phyloP scores from a whole-genome alignment of 441 rosid species.

The Pelargonium citronellum region DNA sequence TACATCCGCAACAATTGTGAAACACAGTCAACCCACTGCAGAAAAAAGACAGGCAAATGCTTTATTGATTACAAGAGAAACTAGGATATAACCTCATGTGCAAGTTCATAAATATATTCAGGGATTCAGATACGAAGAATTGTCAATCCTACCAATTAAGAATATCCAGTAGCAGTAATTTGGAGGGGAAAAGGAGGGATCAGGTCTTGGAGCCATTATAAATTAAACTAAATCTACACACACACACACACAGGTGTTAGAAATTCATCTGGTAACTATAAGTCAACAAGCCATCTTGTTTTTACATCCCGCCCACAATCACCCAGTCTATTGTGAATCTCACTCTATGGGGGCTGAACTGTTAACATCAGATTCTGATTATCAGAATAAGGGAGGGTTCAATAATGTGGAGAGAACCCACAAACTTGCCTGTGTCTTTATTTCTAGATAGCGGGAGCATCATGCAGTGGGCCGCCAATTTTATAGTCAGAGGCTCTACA shows the following conservation, averaged over 20 bases:
- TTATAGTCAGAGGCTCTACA: background rate
- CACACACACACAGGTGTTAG: no score
- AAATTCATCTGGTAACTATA: no score
- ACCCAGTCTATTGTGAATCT: no score
- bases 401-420: background rate
- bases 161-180: background rate
- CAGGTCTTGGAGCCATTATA: background rate
- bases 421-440: background rate
- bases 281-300: no score
- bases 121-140: background rate
- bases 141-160: background rate
- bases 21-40: constrained; percentile 99
- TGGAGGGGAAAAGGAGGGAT: background rate
- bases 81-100: background rate
- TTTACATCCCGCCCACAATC: no score
- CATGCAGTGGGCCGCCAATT: no score
- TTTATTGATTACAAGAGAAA: constrained; percentile 10
- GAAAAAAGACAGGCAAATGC: constrained; percentile 24
- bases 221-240: no score
- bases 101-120: background rate
- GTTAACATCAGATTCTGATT: background rate
- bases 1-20: constrained; percentile 89
- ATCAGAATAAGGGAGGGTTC: background rate
- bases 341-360: no score
- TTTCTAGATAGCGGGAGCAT: background rate